Percentiles rank a stretch among this genome's conserved stretches.
phyloP scores from a whole-genome alignment of 805 yeast genomes.

The Candida parachauliodes region DNA sequence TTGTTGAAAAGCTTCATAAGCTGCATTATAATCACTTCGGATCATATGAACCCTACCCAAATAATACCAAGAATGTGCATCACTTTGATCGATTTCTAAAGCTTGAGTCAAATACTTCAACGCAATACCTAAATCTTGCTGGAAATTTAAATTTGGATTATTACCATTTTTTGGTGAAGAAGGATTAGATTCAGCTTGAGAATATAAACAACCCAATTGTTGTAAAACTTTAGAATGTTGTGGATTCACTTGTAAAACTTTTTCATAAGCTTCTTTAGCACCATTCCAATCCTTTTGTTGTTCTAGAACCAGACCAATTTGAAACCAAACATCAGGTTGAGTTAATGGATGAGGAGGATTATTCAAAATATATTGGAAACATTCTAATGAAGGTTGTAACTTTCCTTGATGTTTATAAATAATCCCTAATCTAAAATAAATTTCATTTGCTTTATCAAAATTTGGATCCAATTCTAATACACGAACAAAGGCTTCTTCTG shows the following conservation, averaged over 20 bases:
- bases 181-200: conserved; percentile 47
- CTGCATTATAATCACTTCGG: conserved; percentile 89
- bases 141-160: conserved; percentile 45
- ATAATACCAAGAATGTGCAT: conserved; percentile 97
- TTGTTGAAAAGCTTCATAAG: conserved; percentile 97
- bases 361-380: conserved; percentile 85
- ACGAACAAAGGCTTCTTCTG: conserved; percentile 96
- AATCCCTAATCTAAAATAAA: conserved; percentile 92
- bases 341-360: conserved; percentile 95
- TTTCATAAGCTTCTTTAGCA: conserved; percentile 93
- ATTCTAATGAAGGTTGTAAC: conserved; percentile 81
- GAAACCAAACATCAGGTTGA: conserved; percentile 98
- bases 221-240: conserved; percentile 94
- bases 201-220: conserved; percentile 92
- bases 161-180: conserved; percentile 16
- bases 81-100: conserved; percentile 81
- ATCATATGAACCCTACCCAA: conserved; percentile 97
- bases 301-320: conserved; percentile 92
- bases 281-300: conserved; percentile 88
- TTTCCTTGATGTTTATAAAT: conserved; percentile 94
- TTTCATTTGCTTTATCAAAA: conserved; percentile 94
- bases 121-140: conserved; percentile 78
- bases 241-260: conserved; percentile 84
- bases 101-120: conserved; percentile 79
- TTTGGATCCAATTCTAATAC: conserved; percentile 94